A percentile compares a stretch with the other conserved stretches of the same genome.
Conservation (phyloP, 1,139 yeast species). For the Suhomyces bokatorum region DNA sequence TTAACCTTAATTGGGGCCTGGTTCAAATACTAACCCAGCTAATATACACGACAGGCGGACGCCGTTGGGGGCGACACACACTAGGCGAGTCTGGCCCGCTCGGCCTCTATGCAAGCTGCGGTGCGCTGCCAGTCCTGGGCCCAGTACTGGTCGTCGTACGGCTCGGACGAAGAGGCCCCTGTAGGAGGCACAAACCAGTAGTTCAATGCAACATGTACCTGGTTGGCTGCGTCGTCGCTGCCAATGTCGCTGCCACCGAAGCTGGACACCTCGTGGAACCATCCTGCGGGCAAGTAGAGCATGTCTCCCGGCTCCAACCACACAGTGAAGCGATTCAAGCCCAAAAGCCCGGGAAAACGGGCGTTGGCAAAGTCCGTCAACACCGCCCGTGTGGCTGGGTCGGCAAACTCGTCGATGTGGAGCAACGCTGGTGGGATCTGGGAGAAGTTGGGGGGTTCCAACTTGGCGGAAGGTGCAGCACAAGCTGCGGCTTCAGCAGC, state of each 20-base stretch:
- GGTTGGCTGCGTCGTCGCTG: constrained; percentile 13
- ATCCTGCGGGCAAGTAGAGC: constrained; percentile 72
- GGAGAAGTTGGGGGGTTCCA: constrained; percentile 72
- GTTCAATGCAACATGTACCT: constrained; percentile 61
- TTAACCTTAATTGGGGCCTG: no score
- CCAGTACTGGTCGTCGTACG: constrained; percentile 56
- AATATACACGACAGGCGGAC: no score
- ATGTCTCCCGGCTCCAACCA: constrained; percentile 62
- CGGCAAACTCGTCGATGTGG: constrained; percentile 55
- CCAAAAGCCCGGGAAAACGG: constrained; percentile 50
- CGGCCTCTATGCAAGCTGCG: constrained; percentile 18
- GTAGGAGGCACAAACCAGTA: constrained; percentile 76
- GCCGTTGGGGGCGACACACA: no score
- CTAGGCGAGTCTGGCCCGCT: not conserved
- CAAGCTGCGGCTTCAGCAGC: not conserved
- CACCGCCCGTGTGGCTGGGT: constrained; percentile 20
- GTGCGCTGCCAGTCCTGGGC: constrained; percentile 47
- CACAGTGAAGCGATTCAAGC: constrained; percentile 43
- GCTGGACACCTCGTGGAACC: constrained; percentile 84
- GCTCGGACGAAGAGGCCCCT: constrained; percentile 24
- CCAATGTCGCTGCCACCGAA: constrained; percentile 41
- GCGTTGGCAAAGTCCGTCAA: constrained; percentile 33
- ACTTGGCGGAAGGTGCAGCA: constrained; percentile 9
- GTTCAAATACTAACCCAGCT: no score
- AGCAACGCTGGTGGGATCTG: constrained; percentile 60